phyloP scores from a whole-genome alignment of 2,329 filamentous ascomycete species.

The Aspergillus caelatus region DNA sequence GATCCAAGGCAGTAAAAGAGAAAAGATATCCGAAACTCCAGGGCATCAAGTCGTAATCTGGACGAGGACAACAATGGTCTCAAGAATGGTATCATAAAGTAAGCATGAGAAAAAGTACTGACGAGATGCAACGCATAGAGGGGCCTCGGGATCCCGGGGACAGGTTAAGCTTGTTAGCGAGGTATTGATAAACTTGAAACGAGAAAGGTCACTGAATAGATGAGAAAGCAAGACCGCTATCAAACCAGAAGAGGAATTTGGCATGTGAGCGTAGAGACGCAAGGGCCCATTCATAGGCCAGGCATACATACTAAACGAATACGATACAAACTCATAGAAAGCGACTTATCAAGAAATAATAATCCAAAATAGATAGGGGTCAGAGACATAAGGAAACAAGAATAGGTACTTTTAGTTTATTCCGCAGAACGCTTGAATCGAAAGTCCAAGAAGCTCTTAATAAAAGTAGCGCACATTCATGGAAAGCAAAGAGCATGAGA shows the following conservation, averaged over 20 bases:
- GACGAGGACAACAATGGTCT: not conserved
- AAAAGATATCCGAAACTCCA: slow-evolving; percentile 11
- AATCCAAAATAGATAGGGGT: slow-evolving; percentile 18
- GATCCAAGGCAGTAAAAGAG: slow-evolving; percentile 3
- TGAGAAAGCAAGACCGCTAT: slow-evolving; percentile 25
- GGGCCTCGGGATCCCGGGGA: not conserved
- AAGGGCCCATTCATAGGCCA: slow-evolving; percentile 17
- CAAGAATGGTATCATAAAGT: slow-evolving; percentile 10
- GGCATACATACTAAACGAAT: slow-evolving; percentile 26
- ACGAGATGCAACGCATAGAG: not conserved
- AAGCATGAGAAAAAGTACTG: slow-evolving; percentile 2
- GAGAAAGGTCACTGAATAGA: slow-evolving; percentile 4
- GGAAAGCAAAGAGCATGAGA: slow-evolving; percentile 30
- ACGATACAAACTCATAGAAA: slow-evolving; percentile 27
- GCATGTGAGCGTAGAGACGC: slow-evolving; percentile 16
- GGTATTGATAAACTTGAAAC: slow-evolving; percentile 1
- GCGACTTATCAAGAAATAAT: slow-evolving; percentile 23
- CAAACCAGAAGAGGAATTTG: slow-evolving; percentile 16
- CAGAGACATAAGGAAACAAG: slow-evolving; percentile 26
- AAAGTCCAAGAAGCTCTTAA: slow-evolving; percentile 36
- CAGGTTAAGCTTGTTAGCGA: not conserved
- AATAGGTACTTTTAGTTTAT: slow-evolving; percentile 40
- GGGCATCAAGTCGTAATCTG: slow-evolving; percentile 8
- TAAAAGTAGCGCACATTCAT: slow-evolving; percentile 34
- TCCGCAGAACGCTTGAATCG: slow-evolving; percentile 34